phyloP scores from a whole-genome alignment of 345 rosid genomes.

The Draba incana region DNA sequence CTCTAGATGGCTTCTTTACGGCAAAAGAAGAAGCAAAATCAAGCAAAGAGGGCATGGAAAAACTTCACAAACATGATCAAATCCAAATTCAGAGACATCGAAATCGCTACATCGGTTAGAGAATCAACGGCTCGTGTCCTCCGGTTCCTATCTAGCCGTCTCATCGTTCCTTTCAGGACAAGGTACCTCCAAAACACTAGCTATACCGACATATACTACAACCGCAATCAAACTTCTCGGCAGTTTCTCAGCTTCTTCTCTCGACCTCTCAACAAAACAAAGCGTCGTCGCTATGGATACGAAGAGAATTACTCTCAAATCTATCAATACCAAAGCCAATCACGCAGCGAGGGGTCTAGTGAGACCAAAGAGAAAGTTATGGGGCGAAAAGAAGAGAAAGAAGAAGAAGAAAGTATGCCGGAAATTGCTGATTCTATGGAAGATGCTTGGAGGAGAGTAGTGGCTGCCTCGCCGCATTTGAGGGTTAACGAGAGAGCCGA shows the following conservation, averaged over 20 bases:
- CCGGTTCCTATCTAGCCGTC: slow-evolving; percentile 50
- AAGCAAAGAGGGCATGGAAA: slow-evolving; percentile 66
- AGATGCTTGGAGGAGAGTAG: slow-evolving; percentile 79
- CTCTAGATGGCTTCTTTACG: slow-evolving; percentile 51
- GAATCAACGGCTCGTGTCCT: slow-evolving; percentile 48
- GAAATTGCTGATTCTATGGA: slow-evolving; percentile 53
- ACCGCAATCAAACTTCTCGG: slow-evolving; percentile 24
- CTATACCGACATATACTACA: slow-evolving; percentile 25
- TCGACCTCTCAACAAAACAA: slow-evolving; percentile 22
- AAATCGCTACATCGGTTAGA: slow-evolving; percentile 51
- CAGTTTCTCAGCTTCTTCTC: slow-evolving; percentile 44
- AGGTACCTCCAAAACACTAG: slow-evolving; percentile 44
- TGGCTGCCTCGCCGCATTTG: slow-evolving; percentile 74
- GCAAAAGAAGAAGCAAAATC: slow-evolving; percentile 61
- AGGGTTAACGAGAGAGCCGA: slow-evolving; percentile 87
- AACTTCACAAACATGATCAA: slow-evolving; percentile 49
- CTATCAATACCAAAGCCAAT: slow-evolving; percentile 37
- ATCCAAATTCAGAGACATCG: slow-evolving; percentile 51
- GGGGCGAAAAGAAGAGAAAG: slow-evolving; percentile 19
- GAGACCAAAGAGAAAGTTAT: slow-evolving; percentile 25
- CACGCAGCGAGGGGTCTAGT: slow-evolving; percentile 30
- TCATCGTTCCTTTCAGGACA: slow-evolving; percentile 52
- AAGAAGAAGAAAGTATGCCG: slow-evolving; percentile 40
- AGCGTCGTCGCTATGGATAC: slow-evolving; percentile 22
- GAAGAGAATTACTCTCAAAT: slow-evolving; percentile 39